Base-by-base conservation (phyloP, 805 yeast genomes). In the Priceomyces medius region DNA sequence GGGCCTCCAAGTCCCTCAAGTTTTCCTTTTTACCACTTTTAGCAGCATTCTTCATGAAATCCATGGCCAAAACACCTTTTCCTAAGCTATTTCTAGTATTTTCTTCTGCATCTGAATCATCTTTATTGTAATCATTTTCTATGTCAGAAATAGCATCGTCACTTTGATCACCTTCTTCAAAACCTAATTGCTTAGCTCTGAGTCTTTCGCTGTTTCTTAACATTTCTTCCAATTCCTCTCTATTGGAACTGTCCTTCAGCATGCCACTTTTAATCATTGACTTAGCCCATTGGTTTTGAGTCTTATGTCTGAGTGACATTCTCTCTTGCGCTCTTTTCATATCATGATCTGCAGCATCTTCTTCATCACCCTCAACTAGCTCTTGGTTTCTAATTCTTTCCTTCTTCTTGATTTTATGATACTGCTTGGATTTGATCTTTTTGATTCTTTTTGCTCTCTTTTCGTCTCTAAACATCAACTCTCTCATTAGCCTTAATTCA, bases 161-260 rank as follows among this genome's bases (percentile, higher is more conserved):
- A 54, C 76, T 73, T 43, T 79, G 58, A 6, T 63, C 66, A 13
- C 78, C 82, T 20, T 79, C 81, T 40, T 73, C 77, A 43, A 68
- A 71, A 7, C 89, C 95, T 42, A 85, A 58, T 47, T 91, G 86
- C 55, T 84, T 87, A 37, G 79, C 64, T 40, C 84, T 79, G 44
- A 91, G 71, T 41, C 75, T 72, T 55, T 90, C 96, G 32, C 96
- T 93, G 56, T 86, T 87, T 55, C 88, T 76, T 44, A 91, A 67
- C 97, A 90, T 90, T 55, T 88, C 97, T 64, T 93, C 98, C 73
- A 91, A 77, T 55, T 93, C 98, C 7, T 80, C 85, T 55, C 98
- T 74, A 16, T 85, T 85, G 24, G 79, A 80, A 26, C 83, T 79
- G 60, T 91, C 98, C 53, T 91, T 90, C 28, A 90, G 77, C 74